Evolutionary conservation across 1,139 yeast species (phyloP).

Genomic region (Meyerozyma smithsonii): DNA sequence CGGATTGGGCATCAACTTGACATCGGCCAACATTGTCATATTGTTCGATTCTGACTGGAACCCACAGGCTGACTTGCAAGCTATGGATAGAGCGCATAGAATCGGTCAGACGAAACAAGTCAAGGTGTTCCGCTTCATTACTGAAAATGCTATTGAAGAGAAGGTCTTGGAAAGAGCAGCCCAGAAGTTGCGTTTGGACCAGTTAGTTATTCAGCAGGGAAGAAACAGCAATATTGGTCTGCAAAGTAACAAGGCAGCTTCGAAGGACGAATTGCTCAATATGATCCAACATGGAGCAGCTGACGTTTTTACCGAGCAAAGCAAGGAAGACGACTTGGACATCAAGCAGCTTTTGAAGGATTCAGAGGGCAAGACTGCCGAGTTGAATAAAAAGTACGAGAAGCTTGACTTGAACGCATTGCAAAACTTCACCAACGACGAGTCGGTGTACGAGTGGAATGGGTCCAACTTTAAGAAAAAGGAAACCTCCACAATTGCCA

Average conservation of each 20-base stretch:
- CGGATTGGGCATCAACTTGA: constrained; percentile 79
- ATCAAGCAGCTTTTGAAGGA: constrained; percentile 55
- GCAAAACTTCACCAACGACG: constrained; percentile 62
- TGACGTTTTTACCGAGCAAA: constrained; percentile 45
- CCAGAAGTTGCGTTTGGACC: constrained; percentile 72
- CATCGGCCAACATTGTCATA: constrained; percentile 71
- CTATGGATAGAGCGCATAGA: constrained; percentile 87
- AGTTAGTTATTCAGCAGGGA: constrained; percentile 78
- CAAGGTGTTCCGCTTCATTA: constrained; percentile 67
- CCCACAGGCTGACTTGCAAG: constrained; percentile 84
- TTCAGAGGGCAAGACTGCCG: constrained; percentile 60
- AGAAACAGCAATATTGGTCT: constrained; percentile 39
- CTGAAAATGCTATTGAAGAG: constrained; percentile 79
- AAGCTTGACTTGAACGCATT: constrained; percentile 69
- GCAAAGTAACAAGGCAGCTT: constrained; percentile 38
- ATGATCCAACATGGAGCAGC: constrained; percentile 83
- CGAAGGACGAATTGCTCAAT: constrained; percentile 67
- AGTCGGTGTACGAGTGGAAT: constrained; percentile 81
- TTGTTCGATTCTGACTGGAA: constrained; percentile 82
- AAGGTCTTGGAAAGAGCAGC: constrained; percentile 77
- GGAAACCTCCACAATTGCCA: constrained; percentile 35
- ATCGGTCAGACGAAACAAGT: constrained; percentile 84
- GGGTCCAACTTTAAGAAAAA: constrained; percentile 78
- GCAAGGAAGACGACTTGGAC: constrained; percentile 48
- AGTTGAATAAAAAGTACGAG: constrained; percentile 59